Percentiles rank a stretch among this genome's conserved stretches.
Evolutionary conservation across 2,329 filamentous ascomycete genomes (phyloP).

Genomic region (Colletotrichum caudatum): DNA sequence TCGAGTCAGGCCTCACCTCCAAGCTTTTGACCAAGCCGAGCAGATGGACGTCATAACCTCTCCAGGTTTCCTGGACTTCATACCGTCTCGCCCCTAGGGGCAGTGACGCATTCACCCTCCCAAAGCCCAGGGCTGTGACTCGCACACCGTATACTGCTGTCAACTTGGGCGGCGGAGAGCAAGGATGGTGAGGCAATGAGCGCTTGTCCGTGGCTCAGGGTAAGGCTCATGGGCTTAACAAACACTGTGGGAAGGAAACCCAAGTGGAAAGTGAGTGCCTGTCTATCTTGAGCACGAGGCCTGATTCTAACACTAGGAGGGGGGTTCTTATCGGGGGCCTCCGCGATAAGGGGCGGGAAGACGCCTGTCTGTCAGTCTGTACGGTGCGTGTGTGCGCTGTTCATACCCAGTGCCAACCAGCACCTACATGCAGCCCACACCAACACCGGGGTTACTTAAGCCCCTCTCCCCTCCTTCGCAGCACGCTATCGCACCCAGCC

Average conservation of each 20-base stretch:
- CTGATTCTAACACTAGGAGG: background rate
- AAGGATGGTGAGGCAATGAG: slow-evolving; percentile 18
- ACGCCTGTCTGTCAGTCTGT: background rate
- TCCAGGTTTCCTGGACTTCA: background rate
- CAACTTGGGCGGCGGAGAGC: background rate
- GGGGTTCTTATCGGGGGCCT: background rate
- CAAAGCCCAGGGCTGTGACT: slow-evolving; percentile 14
- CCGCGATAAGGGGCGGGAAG: background rate
- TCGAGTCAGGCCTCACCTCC: background rate
- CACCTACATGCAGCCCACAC: background rate
- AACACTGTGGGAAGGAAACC: background rate
- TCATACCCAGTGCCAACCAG: slow-evolving; percentile 11
- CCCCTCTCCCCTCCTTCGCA: slow-evolving; percentile 36
- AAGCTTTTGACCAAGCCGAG: background rate
- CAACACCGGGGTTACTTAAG: slow-evolving; percentile 39
- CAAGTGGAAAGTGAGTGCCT: background rate
- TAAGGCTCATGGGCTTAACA: slow-evolving; percentile 1
- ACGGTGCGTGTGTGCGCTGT: background rate
- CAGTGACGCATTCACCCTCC: slow-evolving; percentile 17
- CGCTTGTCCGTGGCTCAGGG: background rate
- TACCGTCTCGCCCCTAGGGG: background rate
- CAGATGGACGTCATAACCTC: background rate
- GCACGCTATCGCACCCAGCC: slow-evolving; percentile 2
- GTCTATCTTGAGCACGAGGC: background rate
- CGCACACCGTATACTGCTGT: slow-evolving; percentile 5